Conservation (phyloP, 2,329 filamentous ascomycete species). For the Xylaria sp. region DNA sequence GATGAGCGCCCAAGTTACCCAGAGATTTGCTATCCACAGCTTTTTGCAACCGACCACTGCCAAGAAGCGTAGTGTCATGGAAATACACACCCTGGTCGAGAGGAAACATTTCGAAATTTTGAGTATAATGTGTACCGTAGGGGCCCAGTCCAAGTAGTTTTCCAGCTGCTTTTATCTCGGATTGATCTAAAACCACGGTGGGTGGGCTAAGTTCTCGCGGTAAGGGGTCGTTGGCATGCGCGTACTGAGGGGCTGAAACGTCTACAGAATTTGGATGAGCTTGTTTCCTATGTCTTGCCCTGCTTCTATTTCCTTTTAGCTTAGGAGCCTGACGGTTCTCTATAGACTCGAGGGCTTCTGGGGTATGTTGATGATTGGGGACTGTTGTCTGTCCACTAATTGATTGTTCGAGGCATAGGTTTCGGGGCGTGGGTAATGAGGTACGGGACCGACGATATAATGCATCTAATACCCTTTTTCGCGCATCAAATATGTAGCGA, state of each 20-base stretch:
- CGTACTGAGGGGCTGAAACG: conserved; percentile 62
- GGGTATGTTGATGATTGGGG: conserved; percentile 22
- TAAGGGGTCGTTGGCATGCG: conserved; percentile 64
- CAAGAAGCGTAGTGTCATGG: conserved; percentile 67
- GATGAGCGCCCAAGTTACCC: conserved; percentile 45
- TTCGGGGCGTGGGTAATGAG: conserved; percentile 38
- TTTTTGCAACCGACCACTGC: conserved; percentile 60
- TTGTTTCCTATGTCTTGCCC: conserved; percentile 54
- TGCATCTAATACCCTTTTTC: conserved; percentile 65
- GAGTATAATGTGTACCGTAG: conserved; percentile 69
- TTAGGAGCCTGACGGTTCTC: conserved; percentile 12
- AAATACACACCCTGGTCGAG: conserved; percentile 66
- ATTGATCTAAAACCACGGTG: conserved; percentile 37
- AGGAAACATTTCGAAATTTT: conserved; percentile 71
- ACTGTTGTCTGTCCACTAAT: conserved; percentile 42
- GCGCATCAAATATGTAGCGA: conserved; percentile 57
- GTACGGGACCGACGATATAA: conserved; percentile 59
- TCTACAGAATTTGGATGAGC: conserved; percentile 58
- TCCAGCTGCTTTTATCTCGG: conserved; percentile 39
- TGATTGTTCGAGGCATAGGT: conserved; percentile 52
- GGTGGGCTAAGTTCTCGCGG: conserved; percentile 44
- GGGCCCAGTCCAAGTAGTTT: conserved; percentile 66
- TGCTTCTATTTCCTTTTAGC: conserved; percentile 18
- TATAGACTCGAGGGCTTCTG: conserved; percentile 8
- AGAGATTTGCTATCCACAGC: conserved; percentile 49